Percentiles rank a stretch among this genome's conserved stretches.
Conservation (phyloP, 306 rosid species). For the Gleditsia sinensis region DNA sequence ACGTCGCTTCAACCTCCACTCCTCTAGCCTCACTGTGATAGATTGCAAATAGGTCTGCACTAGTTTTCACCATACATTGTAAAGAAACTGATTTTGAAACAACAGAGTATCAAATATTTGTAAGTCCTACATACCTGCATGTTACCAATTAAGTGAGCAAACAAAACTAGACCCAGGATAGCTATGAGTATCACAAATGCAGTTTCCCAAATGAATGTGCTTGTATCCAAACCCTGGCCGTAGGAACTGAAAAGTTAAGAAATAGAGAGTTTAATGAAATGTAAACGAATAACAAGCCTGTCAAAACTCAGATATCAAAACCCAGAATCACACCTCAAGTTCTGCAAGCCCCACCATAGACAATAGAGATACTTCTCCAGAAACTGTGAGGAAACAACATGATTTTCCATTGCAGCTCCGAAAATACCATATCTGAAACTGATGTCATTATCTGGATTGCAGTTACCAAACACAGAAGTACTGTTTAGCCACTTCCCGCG, state of each 20-base stretch:
- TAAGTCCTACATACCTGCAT: conserved; percentile 72
- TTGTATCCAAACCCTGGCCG: conserved; percentile 72
- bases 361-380: conserved; percentile 82
- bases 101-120: no score
- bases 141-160: conserved; percentile 93
- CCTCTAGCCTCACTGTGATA: conserved; percentile 85
- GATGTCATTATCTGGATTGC: conserved; percentile 55
- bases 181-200: conserved; percentile 79
- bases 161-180: conserved; percentile 79
- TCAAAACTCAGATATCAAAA: neutral
- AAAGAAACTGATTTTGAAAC: no score
- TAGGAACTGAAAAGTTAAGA: conserved; percentile 59
- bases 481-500: conserved; percentile 59
- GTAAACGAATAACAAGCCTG: conserved; percentile 22
- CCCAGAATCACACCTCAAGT: conserved; percentile 67
- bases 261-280: conserved; percentile 23
- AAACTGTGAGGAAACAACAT: conserved; percentile 57
- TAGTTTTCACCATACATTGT: neutral
- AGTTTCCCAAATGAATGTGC: conserved; percentile 80
- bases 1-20: conserved; percentile 86
- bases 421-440: conserved; percentile 72
- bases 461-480: conserved; percentile 65
- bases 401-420: conserved; percentile 54
- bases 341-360: conserved; percentile 98
- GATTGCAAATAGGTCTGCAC: conserved; percentile 95